Percentiles rank a stretch among this genome's conserved stretches.
These are phyloP conservation scores for Chlorella sp. DNA, from an alignment of 139 green algal species.

Conservation along the genomic window DNA sequence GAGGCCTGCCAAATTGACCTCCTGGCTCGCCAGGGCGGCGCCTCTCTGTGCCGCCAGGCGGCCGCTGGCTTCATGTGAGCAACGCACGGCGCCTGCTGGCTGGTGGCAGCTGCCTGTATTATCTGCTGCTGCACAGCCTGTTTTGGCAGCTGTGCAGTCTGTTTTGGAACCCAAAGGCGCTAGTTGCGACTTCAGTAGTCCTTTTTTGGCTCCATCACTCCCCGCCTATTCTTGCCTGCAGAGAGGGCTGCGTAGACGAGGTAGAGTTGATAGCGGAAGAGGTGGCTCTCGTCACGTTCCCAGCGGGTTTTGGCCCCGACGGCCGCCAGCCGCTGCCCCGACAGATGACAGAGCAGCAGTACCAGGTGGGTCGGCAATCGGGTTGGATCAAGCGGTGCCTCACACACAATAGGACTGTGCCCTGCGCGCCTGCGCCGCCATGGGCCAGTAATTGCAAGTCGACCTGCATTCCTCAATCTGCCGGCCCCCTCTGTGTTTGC, in stretches of 20 bases:
- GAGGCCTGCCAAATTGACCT: constrained; percentile 6
- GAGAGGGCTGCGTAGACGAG: not conserved
- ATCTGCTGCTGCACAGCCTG: too few species aligned
- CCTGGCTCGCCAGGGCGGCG: not conserved
- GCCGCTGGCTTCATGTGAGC: constrained; percentile 6
- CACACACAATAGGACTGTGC: too few species aligned
- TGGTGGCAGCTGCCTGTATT: too few species aligned
- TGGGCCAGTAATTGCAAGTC: too few species aligned
- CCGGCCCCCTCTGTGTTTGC: not conserved
- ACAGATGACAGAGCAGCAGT: not conserved
- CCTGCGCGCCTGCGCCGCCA: too few species aligned
- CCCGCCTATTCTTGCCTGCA: not conserved
- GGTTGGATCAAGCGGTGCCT: too few species aligned
- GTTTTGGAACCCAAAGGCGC: too few species aligned
- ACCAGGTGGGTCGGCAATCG: not conserved
- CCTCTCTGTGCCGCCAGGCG: not conserved
- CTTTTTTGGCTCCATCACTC: too few species aligned
- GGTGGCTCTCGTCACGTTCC: not conserved
- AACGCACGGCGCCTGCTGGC: not conserved
- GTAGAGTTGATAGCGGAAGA: constrained; percentile 15
- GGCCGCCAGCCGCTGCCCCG: not conserved
- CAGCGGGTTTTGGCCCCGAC: not conserved
- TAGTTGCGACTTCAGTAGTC: too few species aligned
- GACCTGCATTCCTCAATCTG: too few species aligned
- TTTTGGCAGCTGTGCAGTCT: too few species aligned